Conservation (phyloP, 495 filamentous ascomycete species). For the Penicillium canescens region DNA sequence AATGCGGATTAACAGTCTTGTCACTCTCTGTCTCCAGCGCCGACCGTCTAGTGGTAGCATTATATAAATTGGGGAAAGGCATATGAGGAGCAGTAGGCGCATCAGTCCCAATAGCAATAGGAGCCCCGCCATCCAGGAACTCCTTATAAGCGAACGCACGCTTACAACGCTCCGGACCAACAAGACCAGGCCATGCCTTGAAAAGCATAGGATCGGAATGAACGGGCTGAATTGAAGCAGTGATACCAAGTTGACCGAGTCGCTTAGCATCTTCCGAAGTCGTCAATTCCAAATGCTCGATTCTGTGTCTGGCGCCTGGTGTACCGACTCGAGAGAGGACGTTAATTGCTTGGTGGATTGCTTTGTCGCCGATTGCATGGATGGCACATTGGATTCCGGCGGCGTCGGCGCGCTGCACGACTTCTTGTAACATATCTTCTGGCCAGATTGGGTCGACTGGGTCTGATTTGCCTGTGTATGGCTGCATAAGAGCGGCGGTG, state of each 20-base stretch:
- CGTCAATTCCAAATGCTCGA: constrained; percentile 63
- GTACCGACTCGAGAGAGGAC: constrained; percentile 47
- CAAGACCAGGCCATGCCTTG: constrained; percentile 56
- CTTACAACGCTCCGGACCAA: constrained; percentile 53
- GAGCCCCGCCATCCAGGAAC: constrained; percentile 55
- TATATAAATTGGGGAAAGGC: constrained; percentile 57
- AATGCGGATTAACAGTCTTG: constrained; percentile 53
- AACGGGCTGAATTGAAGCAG: constrained; percentile 62
- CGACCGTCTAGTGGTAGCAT: constrained; percentile 57
- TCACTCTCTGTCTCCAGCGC: constrained; percentile 48
- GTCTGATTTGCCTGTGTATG: constrained; percentile 49
- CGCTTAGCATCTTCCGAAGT: constrained; percentile 51
- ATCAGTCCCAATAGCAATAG: constrained; percentile 59
- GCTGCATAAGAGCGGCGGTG: constrained; percentile 61
- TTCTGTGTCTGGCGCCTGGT: constrained; percentile 47
- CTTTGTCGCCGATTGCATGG: constrained; percentile 65
- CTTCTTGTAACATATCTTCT: constrained; percentile 47
- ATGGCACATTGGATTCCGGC: constrained; percentile 63
- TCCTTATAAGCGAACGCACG: constrained; percentile 64
- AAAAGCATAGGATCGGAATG: constrained; percentile 63
- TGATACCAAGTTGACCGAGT: constrained; percentile 57
- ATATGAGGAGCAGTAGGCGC: constrained; percentile 58
- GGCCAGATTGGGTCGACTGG: constrained; percentile 58
- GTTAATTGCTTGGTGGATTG: constrained; percentile 57
- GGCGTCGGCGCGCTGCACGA: constrained; percentile 53